phyloP scores from a whole-genome alignment of 1,284 basidiomycete genomes.

The Malassezia arunalokei region DNA sequence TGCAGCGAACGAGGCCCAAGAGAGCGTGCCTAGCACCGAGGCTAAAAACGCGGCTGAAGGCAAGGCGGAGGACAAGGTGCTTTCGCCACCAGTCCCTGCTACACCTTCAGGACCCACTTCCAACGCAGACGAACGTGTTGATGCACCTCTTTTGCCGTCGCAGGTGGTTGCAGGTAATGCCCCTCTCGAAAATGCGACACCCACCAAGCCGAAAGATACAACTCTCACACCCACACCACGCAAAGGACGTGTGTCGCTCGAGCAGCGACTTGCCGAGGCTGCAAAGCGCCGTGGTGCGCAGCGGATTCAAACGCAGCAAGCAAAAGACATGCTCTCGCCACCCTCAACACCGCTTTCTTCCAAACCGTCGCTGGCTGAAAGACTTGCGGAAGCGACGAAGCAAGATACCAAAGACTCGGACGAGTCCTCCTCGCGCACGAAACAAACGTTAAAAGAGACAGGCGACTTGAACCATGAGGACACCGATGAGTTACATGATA shows the following conservation, averaged over 20 bases:
- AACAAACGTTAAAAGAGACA: no score
- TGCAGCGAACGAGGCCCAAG: not conserved
- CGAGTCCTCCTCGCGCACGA: not conserved
- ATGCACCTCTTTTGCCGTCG: no score
- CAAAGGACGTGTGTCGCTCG: constrained; percentile 2
- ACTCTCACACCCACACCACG: not conserved
- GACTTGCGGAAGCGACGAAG: not conserved
- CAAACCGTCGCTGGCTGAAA: constrained; percentile 1
- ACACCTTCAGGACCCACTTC: not conserved
- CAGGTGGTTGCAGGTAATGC: no score
- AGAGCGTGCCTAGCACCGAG: not conserved
- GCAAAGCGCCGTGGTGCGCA: constrained; percentile 8
- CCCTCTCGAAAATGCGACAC: no score
- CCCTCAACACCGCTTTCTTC: not conserved
- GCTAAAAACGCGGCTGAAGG: not conserved
- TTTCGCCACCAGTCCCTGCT: not conserved
- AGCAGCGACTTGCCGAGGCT: constrained; percentile 9
- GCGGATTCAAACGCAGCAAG: not conserved
- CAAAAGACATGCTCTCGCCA: not conserved
- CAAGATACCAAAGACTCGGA: not conserved
- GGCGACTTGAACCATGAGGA: no score
- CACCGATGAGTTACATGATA: no score
- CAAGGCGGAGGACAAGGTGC: not conserved
- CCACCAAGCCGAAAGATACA: no score
- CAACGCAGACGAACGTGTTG: no score